Percentiles rank a stretch among this genome's conserved stretches.
These are phyloP conservation scores for Volvox reticuliferus DNA, from an alignment of 139 green algal species.

Conservation along the genomic window DNA sequence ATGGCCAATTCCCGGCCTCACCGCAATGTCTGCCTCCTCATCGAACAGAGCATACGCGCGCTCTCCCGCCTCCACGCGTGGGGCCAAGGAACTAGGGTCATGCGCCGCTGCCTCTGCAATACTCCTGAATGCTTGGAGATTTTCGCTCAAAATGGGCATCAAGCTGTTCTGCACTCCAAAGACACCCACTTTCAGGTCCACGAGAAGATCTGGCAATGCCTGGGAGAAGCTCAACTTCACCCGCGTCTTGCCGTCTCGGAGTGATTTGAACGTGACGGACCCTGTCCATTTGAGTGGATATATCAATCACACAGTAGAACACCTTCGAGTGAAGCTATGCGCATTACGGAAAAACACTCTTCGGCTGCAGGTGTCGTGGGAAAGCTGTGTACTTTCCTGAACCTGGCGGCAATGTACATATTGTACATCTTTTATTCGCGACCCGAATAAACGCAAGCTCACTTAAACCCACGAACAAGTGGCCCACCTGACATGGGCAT, in stretches of 20 bases:
- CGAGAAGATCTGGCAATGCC: conserved; percentile 55
- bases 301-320: too few species aligned
- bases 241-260: conserved; percentile 9
- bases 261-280: neutral
- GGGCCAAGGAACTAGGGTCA: neutral
- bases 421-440: too few species aligned
- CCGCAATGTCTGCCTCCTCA: conserved; percentile 15
- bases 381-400: too few species aligned
- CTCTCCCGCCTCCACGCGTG: neutral
- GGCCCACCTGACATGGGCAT: conserved; percentile 67
- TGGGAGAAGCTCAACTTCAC: conserved; percentile 55
- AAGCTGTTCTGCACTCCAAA: conserved; percentile 61
- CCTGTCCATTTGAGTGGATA: neutral
- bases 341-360: too few species aligned
- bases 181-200: conserved; percentile 50
- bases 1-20: neutral
- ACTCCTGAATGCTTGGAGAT: conserved; percentile 54
- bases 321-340: too few species aligned
- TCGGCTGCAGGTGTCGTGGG: too few species aligned
- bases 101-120: conserved; percentile 37
- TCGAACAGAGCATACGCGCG: conserved; percentile 4
- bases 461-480: neutral
- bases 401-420: too few species aligned
- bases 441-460: too few species aligned
- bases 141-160: conserved; percentile 57